A percentile compares a stretch with the other conserved stretches of the same genome.
phyloP scores from a whole-genome alignment of 2,329 filamentous ascomycete species.

The Mycosphaerelloides madeirae region DNA sequence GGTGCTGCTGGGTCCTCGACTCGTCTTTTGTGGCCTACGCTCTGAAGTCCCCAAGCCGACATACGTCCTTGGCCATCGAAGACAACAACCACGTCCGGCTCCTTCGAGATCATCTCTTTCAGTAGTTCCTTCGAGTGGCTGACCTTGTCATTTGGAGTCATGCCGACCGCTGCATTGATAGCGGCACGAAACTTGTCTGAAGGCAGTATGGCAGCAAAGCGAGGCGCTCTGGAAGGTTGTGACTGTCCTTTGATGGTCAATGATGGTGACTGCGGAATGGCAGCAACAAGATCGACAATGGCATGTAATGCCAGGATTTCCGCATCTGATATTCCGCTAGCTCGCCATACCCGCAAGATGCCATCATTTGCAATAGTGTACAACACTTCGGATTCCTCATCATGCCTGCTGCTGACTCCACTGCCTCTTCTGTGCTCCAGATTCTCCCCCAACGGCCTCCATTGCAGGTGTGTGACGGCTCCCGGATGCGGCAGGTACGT shows the following conservation, averaged over 20 bases:
- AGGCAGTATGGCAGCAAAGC: constrained; percentile 78
- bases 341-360: constrained; percentile 75
- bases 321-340: constrained; percentile 65
- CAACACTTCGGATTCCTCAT: constrained; percentile 66
- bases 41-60: constrained; percentile 90
- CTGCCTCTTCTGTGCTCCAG: constrained; percentile 55
- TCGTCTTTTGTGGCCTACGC: constrained; percentile 66
- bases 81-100: constrained; percentile 80
- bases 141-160: constrained; percentile 39
- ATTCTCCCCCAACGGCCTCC: constrained; percentile 65
- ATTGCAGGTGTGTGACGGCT: constrained; percentile 75
- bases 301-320: constrained; percentile 76
- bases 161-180: constrained; percentile 50
- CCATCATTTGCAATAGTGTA: constrained; percentile 85
- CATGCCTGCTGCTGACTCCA: constrained; percentile 24
- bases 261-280: constrained; percentile 48
- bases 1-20: constrained; percentile 36
- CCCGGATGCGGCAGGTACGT: constrained; percentile 82
- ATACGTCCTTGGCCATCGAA: constrained; percentile 79
- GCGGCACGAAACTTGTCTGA: constrained; percentile 73
- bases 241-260: constrained; percentile 46
- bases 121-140: constrained; percentile 76
- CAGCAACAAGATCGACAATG: constrained; percentile 68
- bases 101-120: constrained; percentile 77
- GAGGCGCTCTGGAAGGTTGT: constrained; percentile 38